Evolutionary conservation across 306 rosid species (phyloP), one percentile per base, ranked within the genome.

Genomic region (Trifolium pratense): DNA sequence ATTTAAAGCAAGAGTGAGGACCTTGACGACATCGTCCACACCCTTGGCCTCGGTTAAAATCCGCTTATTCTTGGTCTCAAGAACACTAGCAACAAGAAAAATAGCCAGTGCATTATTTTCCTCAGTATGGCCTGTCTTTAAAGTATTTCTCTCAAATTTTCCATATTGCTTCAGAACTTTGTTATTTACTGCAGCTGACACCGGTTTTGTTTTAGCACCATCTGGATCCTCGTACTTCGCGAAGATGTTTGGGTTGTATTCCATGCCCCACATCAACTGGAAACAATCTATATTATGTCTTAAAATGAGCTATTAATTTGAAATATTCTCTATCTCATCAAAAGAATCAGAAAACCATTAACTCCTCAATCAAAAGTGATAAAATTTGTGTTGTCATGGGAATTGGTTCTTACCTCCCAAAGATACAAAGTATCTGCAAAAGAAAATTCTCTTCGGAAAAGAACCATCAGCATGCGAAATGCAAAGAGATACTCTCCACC

Each of bases 201-300:
- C 9, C 15, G 18, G 62, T 59, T 53, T 80, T 37, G 52, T 6
- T 52, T 87, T 67, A 37, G 72, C 80, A 68, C 58, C 40, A 7
- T 66, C 86, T 2, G 85, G 76, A 36, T 72, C 85, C 79, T 86
- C 91, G 12, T 89, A 89, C 10, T 66, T 79, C 71, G 81, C 13
- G 85, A 89, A 93, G 75, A 86, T 80, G 83, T 84, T 88, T 75
- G 98, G 98, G 74, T 89, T 86, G 97, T 93, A 93, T 82, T 93
- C 98, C 98, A 93, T 93, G 75, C 83, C 93, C 98, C 98, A 93
- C 86, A 91, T 93, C 83, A 93, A 64, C 98, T 93, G 92, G 89
- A 93, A 93, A 83, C 85, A 91, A 86, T 84, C 88, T 80, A 86
- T 82, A 86, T 88, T 80, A 88, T 83, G 86, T 83, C 88, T 82